These are phyloP conservation scores for Cajanus cajan DNA, from an alignment of 306 rosid genomes.

Conservation along the genomic window DNA sequence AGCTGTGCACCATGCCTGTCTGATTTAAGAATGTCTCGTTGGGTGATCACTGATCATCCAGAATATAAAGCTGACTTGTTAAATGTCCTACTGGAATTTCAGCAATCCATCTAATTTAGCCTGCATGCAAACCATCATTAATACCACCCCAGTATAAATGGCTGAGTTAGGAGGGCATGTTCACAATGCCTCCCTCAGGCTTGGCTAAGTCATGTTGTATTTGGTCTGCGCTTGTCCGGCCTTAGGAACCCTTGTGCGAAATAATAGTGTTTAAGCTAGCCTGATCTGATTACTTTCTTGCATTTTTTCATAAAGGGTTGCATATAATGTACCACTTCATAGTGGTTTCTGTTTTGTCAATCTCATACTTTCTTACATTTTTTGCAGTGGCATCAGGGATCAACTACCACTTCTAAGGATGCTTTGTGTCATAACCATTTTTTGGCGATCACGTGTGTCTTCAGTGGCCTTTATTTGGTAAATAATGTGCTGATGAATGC, in stretches of 20 bases:
- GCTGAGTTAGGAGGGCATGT: not conserved
- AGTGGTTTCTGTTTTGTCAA: constrained; percentile 19
- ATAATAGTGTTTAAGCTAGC: not conserved
- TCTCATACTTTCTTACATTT: constrained; percentile 30
- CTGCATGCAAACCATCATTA: not conserved
- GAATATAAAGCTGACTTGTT: not conserved
- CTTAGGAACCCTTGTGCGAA: not conserved
- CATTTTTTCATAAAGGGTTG: not conserved
- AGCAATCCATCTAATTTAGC: not conserved
- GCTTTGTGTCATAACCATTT: constrained; percentile 75
- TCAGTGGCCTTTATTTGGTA: constrained; percentile 78
- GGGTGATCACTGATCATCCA: not conserved
- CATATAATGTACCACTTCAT: not conserved
- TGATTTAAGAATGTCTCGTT: not conserved
- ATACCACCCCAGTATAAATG: not conserved
- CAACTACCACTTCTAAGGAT: constrained; percentile 57
- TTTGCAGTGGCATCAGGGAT: constrained; percentile 61
- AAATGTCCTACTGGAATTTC: not conserved
- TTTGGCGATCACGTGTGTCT: constrained; percentile 64
- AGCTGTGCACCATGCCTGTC: not conserved
- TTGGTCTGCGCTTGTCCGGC: not conserved
- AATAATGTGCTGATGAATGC: constrained; percentile 66
- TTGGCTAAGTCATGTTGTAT: not conserved
- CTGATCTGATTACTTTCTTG: not conserved
- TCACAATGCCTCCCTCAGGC: not conserved